phyloP scores from a whole-genome alignment of 257 asterid species.

The Fraxinus pennsylvanica region DNA sequence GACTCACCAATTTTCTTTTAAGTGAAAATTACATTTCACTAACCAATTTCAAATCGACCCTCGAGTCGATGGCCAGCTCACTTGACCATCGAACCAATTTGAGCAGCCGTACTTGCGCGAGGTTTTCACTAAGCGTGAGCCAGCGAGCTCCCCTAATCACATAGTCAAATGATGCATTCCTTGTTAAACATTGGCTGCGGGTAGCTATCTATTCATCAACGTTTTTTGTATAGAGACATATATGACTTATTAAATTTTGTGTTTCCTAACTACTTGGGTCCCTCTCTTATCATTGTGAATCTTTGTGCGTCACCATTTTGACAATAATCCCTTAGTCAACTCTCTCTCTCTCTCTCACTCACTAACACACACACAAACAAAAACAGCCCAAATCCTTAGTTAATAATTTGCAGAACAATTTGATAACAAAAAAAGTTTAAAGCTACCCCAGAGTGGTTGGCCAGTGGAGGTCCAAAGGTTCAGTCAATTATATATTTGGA shows the following conservation, averaged over 20 bases:
- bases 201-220: constrained; percentile 35
- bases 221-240: constrained; percentile 30
- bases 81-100: too few relatives aligned
- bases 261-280: constrained; percentile 70
- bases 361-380: neutral
- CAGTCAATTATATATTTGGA: constrained; percentile 7
- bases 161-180: neutral
- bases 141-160: too few relatives aligned
- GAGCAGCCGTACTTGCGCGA: too few relatives aligned
- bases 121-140: too few relatives aligned
- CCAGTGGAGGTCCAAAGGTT: constrained; percentile 9
- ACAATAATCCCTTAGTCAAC: constrained; percentile 58
- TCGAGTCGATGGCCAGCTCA: too few relatives aligned
- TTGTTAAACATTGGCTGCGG: neutral
- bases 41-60: too few relatives aligned
- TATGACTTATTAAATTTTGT: constrained; percentile 42
- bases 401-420: neutral
- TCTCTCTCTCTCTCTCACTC: constrained; percentile 16
- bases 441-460: constrained; percentile 26
- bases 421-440: neutral
- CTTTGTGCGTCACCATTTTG: constrained; percentile 53
- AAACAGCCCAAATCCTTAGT: neutral
- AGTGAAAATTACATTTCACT: too few relatives aligned
- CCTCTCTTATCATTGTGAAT: constrained; percentile 62
- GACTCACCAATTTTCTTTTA: too few relatives aligned